A percentile compares a stretch with the other conserved stretches of the same genome.
phyloP scores from a whole-genome alignment of 2,329 filamentous ascomycete species.

The Microascus cirrosus region DNA sequence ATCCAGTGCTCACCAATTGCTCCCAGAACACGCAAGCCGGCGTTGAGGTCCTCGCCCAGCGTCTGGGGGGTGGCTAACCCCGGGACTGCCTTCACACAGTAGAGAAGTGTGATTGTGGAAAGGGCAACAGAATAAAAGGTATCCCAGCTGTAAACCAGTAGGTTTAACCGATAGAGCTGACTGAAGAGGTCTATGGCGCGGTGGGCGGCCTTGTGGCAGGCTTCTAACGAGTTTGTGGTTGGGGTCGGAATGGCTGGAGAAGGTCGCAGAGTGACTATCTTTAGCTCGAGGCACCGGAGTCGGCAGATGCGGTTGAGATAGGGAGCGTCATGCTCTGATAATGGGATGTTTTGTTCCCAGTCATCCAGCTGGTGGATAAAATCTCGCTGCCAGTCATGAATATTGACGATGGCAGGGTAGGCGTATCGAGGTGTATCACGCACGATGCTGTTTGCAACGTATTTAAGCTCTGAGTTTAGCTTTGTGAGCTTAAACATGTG shows the following conservation, averaged over 20 bases:
- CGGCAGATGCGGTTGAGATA: not conserved
- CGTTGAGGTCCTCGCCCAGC: not conserved
- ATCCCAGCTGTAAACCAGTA: not conserved
- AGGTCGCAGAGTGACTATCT: not conserved
- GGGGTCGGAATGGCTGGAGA: not conserved
- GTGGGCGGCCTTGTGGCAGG: not conserved
- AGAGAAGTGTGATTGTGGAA: not conserved
- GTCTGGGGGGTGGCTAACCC: not conserved
- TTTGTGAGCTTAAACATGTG: not conserved
- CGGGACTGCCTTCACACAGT: not conserved
- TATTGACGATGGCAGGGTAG: not conserved
- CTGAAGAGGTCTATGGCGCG: not conserved
- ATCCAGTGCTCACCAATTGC: not conserved
- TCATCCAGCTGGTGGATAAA: not conserved
- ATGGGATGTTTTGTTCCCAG: not conserved
- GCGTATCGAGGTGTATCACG: not conserved
- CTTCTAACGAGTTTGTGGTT: not conserved
- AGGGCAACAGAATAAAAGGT: not conserved
- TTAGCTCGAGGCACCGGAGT: not conserved
- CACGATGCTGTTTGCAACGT: not conserved
- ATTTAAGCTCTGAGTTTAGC: not conserved
- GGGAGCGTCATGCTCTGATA: not conserved
- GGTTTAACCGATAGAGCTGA: not conserved
- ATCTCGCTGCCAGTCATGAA: not conserved
- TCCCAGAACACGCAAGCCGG: not conserved